Conservation (phyloP, 1,284 basidiomycete species). For the Boletellus dicymbophilus region DNA sequence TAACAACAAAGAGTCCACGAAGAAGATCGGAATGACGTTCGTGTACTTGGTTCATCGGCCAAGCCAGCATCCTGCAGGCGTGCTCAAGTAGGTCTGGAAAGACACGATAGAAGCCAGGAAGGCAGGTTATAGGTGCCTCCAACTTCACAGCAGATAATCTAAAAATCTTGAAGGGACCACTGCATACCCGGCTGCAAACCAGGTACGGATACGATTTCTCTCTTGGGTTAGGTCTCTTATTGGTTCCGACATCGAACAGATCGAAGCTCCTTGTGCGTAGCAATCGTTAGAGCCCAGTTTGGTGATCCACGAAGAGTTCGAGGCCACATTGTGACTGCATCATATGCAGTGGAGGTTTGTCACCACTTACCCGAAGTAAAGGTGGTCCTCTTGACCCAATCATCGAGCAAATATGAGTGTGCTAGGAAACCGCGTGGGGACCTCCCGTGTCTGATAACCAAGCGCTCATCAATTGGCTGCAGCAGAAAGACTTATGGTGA, state of each 20-base stretch:
- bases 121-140: conserved; percentile 80
- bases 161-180: conserved; percentile 58
- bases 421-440: conserved; percentile 44
- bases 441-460: conserved; percentile 52
- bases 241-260: conserved; percentile 42
- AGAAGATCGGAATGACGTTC: conserved; percentile 63
- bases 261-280: conserved; percentile 81
- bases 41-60: conserved; percentile 75
- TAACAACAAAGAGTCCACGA: conserved; percentile 55
- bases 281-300: conserved; percentile 56
- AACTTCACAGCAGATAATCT: conserved; percentile 77
- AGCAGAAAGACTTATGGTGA: conserved; percentile 65
- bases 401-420: conserved; percentile 49
- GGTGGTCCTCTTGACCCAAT: conserved; percentile 57
- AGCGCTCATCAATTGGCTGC: conserved; percentile 62
- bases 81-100: conserved; percentile 64
- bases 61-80: conserved; percentile 38
- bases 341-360: conserved; percentile 70
- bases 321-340: conserved; percentile 67
- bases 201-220: conserved; percentile 45
- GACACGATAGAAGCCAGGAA: conserved; percentile 69
- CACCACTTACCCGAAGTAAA: conserved; percentile 57
- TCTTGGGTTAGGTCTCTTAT: conserved; percentile 7
- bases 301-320: conserved; percentile 55
- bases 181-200: conserved; percentile 74